Evolutionary conservation across 1,284 basidiomycete genomes (phyloP).

Genomic region (Fomitopsis pinicola): DNA sequence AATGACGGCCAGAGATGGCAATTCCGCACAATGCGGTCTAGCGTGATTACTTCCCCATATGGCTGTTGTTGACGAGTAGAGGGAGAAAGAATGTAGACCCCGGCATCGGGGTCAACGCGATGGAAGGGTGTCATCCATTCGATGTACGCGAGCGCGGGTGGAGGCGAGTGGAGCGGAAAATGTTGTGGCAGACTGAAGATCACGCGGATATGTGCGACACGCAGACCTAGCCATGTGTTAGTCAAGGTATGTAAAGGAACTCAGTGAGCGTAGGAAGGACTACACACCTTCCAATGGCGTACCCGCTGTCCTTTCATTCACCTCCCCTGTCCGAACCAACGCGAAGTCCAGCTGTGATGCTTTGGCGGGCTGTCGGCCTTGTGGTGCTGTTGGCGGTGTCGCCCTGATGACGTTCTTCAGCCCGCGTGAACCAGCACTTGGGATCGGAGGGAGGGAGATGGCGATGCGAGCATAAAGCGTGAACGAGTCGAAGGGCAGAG

Average conservation of each 20-base stretch:
- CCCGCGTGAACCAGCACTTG: not conserved
- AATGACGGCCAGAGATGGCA: slow-evolving; percentile 22
- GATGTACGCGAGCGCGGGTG: slow-evolving; percentile 19
- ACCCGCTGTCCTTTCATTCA: slow-evolving; percentile 11
- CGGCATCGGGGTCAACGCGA: slow-evolving; percentile 3
- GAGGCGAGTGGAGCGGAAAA: not conserved
- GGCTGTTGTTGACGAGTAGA: slow-evolving; percentile 10
- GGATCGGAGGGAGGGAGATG: not conserved
- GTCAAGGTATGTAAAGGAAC: not conserved
- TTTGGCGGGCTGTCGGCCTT: slow-evolving; percentile 7
- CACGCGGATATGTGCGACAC: slow-evolving; percentile 19
- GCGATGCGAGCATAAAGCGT: not conserved
- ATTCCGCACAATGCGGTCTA: slow-evolving; percentile 17
- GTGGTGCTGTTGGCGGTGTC: not conserved
- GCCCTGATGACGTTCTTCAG: not conserved
- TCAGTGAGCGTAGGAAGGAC: not conserved
- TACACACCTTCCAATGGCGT: not conserved
- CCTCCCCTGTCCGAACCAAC: slow-evolving; percentile 20
- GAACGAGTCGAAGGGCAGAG: not conserved
- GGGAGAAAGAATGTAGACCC: not conserved
- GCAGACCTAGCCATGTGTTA: slow-evolving; percentile 13
- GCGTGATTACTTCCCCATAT: slow-evolving; percentile 18
- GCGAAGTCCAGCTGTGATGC: slow-evolving; percentile 22
- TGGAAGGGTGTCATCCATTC: slow-evolving; percentile 25
- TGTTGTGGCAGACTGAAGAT: slow-evolving; percentile 18